Percentiles rank a stretch among this genome's conserved stretches.
These are phyloP conservation scores for Malassezia yamatoensis DNA, from an alignment of 1,284 basidiomycete genomes.

Conservation along the genomic window DNA sequence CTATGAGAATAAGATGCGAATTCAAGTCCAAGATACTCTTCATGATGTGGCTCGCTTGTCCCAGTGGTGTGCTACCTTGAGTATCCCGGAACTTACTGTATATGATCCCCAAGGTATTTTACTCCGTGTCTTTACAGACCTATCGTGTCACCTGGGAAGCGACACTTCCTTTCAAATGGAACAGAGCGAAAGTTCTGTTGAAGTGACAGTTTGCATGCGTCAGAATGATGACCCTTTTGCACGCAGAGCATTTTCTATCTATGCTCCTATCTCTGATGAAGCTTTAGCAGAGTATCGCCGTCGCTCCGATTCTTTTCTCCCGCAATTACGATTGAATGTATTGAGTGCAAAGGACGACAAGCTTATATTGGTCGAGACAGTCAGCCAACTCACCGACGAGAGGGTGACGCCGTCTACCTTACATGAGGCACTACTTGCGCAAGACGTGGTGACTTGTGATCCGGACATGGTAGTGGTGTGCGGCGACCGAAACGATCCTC, in stretches of 20 bases:
- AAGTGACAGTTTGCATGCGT: not conserved
- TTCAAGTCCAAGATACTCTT: not conserved
- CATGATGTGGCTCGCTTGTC: not conserved
- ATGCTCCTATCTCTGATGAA: not conserved
- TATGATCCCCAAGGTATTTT: constrained; percentile 6
- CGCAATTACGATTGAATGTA: constrained; percentile 5
- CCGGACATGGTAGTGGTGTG: constrained; percentile 12
- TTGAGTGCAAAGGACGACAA: constrained; percentile 9
- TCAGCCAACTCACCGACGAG: not conserved
- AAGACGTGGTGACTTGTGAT: not conserved
- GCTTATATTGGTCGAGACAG: not conserved
- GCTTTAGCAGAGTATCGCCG: not conserved
- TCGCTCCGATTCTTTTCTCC: too few relatives aligned
- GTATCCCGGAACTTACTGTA: constrained; percentile 7
- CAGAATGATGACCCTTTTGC: not conserved
- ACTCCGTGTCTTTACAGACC: not conserved
- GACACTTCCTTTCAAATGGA: not conserved
- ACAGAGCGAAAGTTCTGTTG: not conserved
- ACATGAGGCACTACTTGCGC: not conserved
- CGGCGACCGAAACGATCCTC: not conserved
- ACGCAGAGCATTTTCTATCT: not conserved
- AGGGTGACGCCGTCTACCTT: not conserved
- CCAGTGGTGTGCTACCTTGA: constrained; percentile 6
- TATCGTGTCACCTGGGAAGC: not conserved
- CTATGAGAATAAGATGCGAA: not conserved